phyloP scores from a whole-genome alignment of 306 rosid species.

The Castanea crenata region DNA sequence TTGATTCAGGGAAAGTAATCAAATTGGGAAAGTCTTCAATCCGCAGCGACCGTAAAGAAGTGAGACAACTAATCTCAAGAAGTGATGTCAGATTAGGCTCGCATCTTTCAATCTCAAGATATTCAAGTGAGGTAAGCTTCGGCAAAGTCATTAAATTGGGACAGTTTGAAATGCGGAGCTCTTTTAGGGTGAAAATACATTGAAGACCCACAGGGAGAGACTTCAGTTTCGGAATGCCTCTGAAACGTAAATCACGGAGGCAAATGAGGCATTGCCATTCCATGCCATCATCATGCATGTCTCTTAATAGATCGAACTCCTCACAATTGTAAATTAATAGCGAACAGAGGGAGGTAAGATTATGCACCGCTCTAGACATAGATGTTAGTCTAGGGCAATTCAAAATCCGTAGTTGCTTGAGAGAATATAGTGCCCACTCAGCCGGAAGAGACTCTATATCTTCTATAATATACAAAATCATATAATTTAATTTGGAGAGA shows the following conservation, averaged over 20 bases:
- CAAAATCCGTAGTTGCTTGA: background rate
- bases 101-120: fast-evolving
- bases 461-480: fast-evolving
- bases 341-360: fast-evolving
- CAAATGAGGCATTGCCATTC: background rate
- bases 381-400: background rate
- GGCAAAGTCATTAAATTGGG: too few species aligned
- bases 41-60: fast-evolving
- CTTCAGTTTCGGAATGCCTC: too few species aligned
- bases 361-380: too few species aligned
- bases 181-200: too few species aligned
- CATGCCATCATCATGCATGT: background rate
- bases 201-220: too few species aligned
- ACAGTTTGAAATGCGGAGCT: fast-evolving
- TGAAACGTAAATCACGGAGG: background rate
- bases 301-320: too few species aligned
- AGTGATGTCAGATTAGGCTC: too few species aligned
- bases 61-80: too few species aligned
- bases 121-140: too few species aligned
- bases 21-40: fast-evolving
- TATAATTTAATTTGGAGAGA: background rate
- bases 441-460: background rate
- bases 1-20: too few species aligned
- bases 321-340: fast-evolving
- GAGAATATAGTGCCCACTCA: background rate